These are phyloP conservation scores for Paecilomyces formosus DNA, from an alignment of 2,329 filamentous ascomycete genomes.

Conservation along the genomic window DNA sequence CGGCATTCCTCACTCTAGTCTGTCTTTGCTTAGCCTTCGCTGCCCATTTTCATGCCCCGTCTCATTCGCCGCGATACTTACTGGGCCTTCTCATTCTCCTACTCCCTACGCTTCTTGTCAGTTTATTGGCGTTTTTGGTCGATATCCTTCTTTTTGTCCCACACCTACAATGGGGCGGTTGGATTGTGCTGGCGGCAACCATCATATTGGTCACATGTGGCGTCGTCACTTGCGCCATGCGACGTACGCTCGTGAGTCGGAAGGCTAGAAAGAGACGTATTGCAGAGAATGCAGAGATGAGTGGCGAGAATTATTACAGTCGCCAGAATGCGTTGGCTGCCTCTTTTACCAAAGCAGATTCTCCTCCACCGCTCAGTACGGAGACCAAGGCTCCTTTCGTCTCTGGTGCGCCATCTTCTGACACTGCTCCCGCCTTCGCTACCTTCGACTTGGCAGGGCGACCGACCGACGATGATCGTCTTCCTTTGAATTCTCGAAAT, in stretches of 20 bases:
- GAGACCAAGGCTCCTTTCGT: slow-evolving; percentile 53
- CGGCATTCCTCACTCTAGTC: slow-evolving; percentile 75
- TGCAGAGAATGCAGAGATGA: slow-evolving; percentile 94
- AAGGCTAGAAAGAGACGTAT: slow-evolving; percentile 92
- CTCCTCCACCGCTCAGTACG: slow-evolving; percentile 44
- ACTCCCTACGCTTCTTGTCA: slow-evolving; percentile 74
- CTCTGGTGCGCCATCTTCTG: slow-evolving; percentile 48
- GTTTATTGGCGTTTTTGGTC: slow-evolving; percentile 80
- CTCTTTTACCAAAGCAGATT: slow-evolving; percentile 38
- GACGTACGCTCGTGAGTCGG: slow-evolving; percentile 79
- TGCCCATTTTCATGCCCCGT: slow-evolving; percentile 79
- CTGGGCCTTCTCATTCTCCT: slow-evolving; percentile 78
- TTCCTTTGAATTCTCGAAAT: slow-evolving; percentile 28
- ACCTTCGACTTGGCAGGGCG: slow-evolving; percentile 28
- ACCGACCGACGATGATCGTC: slow-evolving; percentile 34
- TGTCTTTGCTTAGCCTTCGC: slow-evolving; percentile 73
- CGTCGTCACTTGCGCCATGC: slow-evolving; percentile 89
- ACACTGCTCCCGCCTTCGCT: slow-evolving; percentile 43
- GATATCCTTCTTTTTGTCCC: slow-evolving; percentile 93
- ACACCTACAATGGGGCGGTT: slow-evolving; percentile 88
- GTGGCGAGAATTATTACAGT: slow-evolving; percentile 83
- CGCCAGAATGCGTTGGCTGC: slow-evolving; percentile 40
- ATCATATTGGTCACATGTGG: slow-evolving; percentile 75
- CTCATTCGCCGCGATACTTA: slow-evolving; percentile 84
- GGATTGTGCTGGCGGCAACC: slow-evolving; percentile 82